Conservation (phyloP, 2,329 filamentous ascomycete species). For the Sphaerulina musiva region DNA sequence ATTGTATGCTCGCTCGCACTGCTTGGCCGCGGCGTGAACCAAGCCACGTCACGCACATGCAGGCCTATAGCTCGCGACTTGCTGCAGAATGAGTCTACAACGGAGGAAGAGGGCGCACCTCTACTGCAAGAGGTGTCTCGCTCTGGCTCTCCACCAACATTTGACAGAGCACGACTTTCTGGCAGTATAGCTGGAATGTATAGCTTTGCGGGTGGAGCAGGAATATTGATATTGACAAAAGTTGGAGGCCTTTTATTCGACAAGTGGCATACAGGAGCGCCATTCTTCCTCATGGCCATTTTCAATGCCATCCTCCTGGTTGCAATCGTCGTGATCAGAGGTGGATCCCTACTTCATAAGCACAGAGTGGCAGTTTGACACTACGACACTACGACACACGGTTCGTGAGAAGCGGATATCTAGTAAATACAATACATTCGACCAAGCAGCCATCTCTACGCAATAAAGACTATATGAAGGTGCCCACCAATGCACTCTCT, state of each 20-base stretch:
- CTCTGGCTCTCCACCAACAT: background rate
- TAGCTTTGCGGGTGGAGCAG: slow-evolving; percentile 79
- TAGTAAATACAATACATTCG: too few relatives aligned
- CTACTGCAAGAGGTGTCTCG: slow-evolving; percentile 18
- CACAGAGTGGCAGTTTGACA: background rate
- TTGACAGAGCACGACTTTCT: slow-evolving; percentile 57
- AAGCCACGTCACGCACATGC: background rate
- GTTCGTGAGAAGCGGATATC: too few relatives aligned
- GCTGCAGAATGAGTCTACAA: background rate
- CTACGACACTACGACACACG: background rate
- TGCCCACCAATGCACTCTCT: too few relatives aligned
- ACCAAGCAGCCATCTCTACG: too few relatives aligned
- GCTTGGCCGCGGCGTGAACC: slow-evolving; percentile 70
- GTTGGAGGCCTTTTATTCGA: slow-evolving; percentile 84
- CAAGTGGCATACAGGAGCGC: slow-evolving; percentile 62
- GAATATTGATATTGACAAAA: slow-evolving; percentile 87
- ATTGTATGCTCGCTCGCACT: slow-evolving; percentile 94
- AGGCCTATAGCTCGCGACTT: slow-evolving; percentile 9
- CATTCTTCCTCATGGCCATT: slow-evolving; percentile 87
- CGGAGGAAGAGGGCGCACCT: slow-evolving; percentile 25
- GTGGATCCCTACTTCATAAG: slow-evolving; percentile 10
- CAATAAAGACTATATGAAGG: too few relatives aligned
- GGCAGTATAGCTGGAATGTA: slow-evolving; percentile 94
- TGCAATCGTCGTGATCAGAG: slow-evolving; percentile 27
- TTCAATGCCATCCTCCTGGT: slow-evolving; percentile 73